phyloP scores from a whole-genome alignment of 2,329 filamentous ascomycete genomes.

The Penicillium freii region DNA sequence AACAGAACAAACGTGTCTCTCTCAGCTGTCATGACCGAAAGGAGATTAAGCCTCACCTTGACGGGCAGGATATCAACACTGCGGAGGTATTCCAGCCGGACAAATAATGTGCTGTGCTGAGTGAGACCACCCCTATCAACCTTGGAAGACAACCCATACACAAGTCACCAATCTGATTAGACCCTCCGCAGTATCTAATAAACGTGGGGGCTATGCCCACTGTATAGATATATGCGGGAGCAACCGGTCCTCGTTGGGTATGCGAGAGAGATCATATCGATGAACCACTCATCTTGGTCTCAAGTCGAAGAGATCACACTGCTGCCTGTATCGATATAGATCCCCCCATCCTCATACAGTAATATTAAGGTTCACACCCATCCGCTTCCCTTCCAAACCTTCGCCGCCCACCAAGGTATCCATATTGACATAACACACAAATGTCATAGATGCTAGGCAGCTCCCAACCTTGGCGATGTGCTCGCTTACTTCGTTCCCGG shows the following conservation, averaged over 20 bases:
- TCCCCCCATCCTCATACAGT: background rate
- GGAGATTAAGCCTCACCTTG: background rate
- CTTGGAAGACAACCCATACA: background rate
- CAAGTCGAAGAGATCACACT: background rate
- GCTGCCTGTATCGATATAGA: background rate
- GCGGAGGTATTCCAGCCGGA: background rate
- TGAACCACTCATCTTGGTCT: background rate
- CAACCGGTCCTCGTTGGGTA: background rate
- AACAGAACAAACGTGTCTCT: background rate
- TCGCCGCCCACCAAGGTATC: background rate
- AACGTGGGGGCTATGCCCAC: background rate
- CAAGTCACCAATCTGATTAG: background rate
- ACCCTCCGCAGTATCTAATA: background rate
- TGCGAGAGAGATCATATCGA: background rate
- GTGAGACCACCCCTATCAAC: background rate
- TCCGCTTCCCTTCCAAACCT: background rate
- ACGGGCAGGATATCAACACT: background rate
- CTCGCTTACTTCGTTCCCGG: background rate
- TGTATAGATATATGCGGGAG: background rate
- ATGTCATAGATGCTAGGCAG: background rate
- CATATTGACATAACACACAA: background rate
- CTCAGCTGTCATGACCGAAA: background rate
- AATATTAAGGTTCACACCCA: too few species aligned
- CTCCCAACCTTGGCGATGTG: background rate
- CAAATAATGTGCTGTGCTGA: background rate